These are phyloP conservation scores for Chytriomyces sp. DNA, from an alignment of 192 early-diverging fungal genomes.

Conservation along the genomic window DNA sequence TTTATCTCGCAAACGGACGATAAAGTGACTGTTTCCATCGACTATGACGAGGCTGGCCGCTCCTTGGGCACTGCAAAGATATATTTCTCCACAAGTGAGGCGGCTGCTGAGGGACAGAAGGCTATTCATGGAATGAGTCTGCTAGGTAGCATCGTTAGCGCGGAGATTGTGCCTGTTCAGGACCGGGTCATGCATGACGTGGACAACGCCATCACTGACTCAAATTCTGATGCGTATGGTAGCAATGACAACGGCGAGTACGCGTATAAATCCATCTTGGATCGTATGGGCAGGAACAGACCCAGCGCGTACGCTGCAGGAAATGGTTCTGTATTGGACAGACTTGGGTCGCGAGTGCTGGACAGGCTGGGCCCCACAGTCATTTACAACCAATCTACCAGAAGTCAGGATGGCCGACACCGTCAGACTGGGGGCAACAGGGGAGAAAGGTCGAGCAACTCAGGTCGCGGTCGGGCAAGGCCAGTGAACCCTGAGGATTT, in stretches of 20 bases:
- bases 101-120: not conserved
- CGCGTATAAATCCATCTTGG: conserved; percentile 25
- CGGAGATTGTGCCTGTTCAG: not conserved
- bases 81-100: conserved; percentile 2
- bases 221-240: not conserved
- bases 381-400: conserved; percentile 3
- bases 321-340: not conserved
- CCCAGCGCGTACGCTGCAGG: not conserved
- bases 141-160: not conserved
- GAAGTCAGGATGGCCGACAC: not conserved
- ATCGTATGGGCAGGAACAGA: conserved; percentile 22
- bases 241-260: conserved; percentile 23
- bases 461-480: not conserved
- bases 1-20: not conserved
- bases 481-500: conserved; percentile 13
- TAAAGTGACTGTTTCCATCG: not conserved
- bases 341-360: conserved; percentile 24
- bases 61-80: conserved; percentile 19
- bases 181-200: not conserved
- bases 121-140: conserved; percentile 20
- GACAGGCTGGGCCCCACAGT: conserved; percentile 25
- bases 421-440: not conserved
- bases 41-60: conserved; percentile 19
- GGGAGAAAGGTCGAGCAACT: not conserved
- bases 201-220: not conserved